Conservation (phyloP, 495 filamentous ascomycete genomes). For the Staphylotrichum longicolle region DNA sequence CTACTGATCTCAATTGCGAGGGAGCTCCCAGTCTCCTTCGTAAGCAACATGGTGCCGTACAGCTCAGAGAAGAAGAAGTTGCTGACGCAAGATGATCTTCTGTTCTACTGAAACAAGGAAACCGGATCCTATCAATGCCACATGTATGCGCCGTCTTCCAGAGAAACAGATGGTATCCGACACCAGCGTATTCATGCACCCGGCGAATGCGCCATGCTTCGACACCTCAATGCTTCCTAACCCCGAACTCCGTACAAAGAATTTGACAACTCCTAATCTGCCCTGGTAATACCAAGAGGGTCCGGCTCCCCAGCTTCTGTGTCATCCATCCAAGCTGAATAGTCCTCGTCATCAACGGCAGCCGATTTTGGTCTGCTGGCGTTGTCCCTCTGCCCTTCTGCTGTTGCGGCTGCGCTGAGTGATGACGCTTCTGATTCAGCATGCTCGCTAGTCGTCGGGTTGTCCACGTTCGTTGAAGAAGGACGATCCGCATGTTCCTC, state of each 20-base stretch:
- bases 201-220: constrained; percentile 10
- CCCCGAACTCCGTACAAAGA: constrained; percentile 6
- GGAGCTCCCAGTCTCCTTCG: no score
- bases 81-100: not conserved
- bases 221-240: not conserved
- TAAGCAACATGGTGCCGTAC: no score
- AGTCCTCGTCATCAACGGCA: constrained; percentile 29
- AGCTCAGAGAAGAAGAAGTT: no score
- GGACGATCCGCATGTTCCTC: constrained; percentile 20
- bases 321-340: constrained; percentile 39
- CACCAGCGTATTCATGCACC: constrained; percentile 10
- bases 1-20: no score
- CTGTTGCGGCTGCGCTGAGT: not conserved
- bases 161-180: not conserved
- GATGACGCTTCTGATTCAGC: constrained; percentile 3
- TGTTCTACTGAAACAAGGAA: not conserved
- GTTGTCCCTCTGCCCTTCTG: not conserved
- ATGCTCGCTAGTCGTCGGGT: not conserved
- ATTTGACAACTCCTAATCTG: not conserved
- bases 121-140: not conserved
- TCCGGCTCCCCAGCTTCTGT: constrained; percentile 21
- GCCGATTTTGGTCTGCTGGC: not conserved
- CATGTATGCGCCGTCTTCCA: not conserved
- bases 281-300: not conserved
- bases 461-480: not conserved